Conservation (phyloP, 1,284 basidiomycete species). For the Apiotrichum sp. region DNA sequence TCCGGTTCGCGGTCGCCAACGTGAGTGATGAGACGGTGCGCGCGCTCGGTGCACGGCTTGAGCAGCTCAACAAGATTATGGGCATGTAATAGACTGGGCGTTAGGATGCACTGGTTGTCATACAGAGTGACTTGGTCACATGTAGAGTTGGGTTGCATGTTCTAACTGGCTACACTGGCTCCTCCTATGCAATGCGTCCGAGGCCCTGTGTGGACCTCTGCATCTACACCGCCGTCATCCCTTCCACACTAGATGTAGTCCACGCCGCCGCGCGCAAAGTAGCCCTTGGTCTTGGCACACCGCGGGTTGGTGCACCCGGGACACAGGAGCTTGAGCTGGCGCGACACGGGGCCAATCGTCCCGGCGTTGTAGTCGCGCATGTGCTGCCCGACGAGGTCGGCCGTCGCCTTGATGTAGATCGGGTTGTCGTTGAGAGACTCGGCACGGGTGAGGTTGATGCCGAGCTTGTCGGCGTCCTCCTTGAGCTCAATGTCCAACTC, state of each 20-base stretch:
- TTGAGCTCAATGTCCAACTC: constrained; percentile 93
- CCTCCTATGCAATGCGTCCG: too few relatives aligned
- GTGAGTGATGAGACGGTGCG: constrained; percentile 59
- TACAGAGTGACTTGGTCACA: too few relatives aligned
- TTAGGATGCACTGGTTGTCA: too few relatives aligned
- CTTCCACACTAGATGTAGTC: constrained; percentile 15
- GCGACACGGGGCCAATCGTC: constrained; percentile 57
- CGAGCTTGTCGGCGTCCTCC: constrained; percentile 83
- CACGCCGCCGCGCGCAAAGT: constrained; percentile 58
- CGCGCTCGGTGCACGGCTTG: constrained; percentile 57
- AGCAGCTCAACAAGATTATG: constrained; percentile 46
- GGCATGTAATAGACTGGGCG: constrained; percentile 1
- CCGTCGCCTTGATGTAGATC: constrained; percentile 91
- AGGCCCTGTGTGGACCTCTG: too few relatives aligned
- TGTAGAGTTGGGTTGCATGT: too few relatives aligned
- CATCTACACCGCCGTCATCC: too few relatives aligned
- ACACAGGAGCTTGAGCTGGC: constrained; percentile 82
- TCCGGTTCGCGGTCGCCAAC: constrained; percentile 70
- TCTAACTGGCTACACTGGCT: too few relatives aligned
- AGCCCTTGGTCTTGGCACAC: constrained; percentile 80
- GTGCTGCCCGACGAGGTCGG: constrained; percentile 84
- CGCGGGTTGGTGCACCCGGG: constrained; percentile 86
- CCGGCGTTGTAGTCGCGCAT: constrained; percentile 56
- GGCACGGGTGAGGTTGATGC: constrained; percentile 83
- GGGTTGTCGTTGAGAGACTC: constrained; percentile 98